Evolutionary conservation across 2,329 filamentous ascomycete genomes (phyloP).

Genomic region (Alternaria brassicicola): DNA sequence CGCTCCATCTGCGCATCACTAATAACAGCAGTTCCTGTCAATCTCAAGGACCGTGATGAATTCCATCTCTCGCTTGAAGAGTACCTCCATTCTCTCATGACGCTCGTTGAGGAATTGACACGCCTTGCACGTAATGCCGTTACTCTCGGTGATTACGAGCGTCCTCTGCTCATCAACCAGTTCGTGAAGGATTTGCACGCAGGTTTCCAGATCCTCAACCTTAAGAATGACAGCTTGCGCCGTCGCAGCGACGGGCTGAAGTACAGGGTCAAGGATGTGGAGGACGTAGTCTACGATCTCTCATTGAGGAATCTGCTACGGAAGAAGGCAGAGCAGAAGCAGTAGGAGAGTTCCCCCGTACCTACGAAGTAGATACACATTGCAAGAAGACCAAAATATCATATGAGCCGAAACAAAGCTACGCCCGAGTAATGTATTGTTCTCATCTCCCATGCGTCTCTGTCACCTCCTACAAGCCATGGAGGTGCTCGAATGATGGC

Average conservation of each 20-base stretch:
- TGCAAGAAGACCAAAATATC: not conserved
- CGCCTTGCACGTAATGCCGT: conserved; percentile 94
- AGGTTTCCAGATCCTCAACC: conserved; percentile 94
- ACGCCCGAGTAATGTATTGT: not conserved
- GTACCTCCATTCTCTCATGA: conserved; percentile 87
- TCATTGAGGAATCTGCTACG: conserved; percentile 79
- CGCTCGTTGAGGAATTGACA: conserved; percentile 86
- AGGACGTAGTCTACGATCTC: conserved; percentile 97
- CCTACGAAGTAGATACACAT: not conserved
- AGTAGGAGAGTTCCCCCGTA: not conserved
- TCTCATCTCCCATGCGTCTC: not conserved
- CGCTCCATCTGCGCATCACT: conserved; percentile 12
- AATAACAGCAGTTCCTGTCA: conserved; percentile 73
- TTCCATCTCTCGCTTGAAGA: conserved; percentile 98
- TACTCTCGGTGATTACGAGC: conserved; percentile 83
- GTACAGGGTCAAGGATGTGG: conserved; percentile 96
- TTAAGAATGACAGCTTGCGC: conserved; percentile 92
- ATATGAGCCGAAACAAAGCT: not conserved
- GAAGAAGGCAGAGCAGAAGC: conserved; percentile 30
- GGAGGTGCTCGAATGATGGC: conserved; percentile 3
- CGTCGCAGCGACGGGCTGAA: conserved; percentile 92
- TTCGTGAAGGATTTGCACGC: conserved; percentile 96
- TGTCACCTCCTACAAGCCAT: not conserved
- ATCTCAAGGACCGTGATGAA: conserved; percentile 84
- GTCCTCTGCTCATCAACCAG: conserved; percentile 84